Evolutionary conservation across 768 basidiomycete genomes (phyloP), one percentile per base, ranked within the genome.

Genomic region (Tricholoma sp.): DNA sequence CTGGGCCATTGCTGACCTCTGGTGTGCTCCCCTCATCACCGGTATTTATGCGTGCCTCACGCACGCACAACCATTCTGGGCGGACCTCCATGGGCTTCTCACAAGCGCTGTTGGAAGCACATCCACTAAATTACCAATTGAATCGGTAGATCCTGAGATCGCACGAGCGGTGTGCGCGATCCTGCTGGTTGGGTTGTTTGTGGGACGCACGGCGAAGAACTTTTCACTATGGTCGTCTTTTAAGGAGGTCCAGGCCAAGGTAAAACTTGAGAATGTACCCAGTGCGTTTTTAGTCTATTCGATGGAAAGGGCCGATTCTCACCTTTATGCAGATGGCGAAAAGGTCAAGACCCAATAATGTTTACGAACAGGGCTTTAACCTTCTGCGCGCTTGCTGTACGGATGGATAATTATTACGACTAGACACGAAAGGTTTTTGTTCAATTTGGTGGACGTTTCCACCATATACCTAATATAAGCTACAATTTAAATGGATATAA

Each of bases 21-120:
- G 94, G 93, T 83, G 83, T 69, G 91, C 94, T 8, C 86, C 91
- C 6, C 71, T 86, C 61, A 73, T 86, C 62, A 92, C 91, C 10
- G 88, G 77, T 1, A 66, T 94, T 9, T 94, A 91, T 66, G 85
- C 93, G 53, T 80, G 85, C 56, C 78, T 94, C 52, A 94, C 92
- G 8, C 91, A 94, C 59, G 86, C 89, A 2, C 92, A 95, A 66
- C 89, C 92, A 0, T 88, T 89, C 69, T 94, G 86, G 86, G 81
- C 79, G 1, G 82, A 86, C 29, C 53, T 78, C 39, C 84, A 88
- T 60, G 58, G 66, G 4, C 64, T 84, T 15, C 61, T 86, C 9
- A 68, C 76, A 9, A 73, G 76, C 6, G 62, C 79, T 53, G 71
- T 83, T 24, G 83, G 84, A 10, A 68, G 66, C 24, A 53, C 67